Conservation (phyloP, 352 stramenopile genomes). For the Globisporangium parvum region DNA sequence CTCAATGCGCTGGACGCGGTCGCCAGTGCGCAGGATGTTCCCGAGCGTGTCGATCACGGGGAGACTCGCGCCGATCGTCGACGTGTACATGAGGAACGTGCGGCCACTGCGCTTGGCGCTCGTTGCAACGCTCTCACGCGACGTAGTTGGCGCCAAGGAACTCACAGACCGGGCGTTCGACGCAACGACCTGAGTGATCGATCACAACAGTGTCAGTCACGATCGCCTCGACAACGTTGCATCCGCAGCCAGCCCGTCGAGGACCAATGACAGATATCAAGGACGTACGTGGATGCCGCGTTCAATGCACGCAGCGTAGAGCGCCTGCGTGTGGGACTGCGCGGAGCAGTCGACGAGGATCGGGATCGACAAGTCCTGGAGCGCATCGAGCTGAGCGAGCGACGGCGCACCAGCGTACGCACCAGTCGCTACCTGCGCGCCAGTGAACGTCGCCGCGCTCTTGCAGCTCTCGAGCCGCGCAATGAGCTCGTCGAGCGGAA, state of each 20-base stretch:
- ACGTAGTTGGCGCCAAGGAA: conserved; percentile 41
- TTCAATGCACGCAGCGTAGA: conserved; percentile 59
- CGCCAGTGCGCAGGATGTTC: conserved; percentile 68
- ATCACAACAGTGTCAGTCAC: not conserved
- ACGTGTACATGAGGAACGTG: conserved; percentile 79
- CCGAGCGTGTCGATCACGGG: conserved; percentile 70
- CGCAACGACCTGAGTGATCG: conserved; percentile 29
- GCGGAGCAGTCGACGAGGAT: conserved; percentile 74
- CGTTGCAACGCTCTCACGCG: conserved; percentile 49
- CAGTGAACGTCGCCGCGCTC: conserved; percentile 23
- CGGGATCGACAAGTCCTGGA: conserved; percentile 66
- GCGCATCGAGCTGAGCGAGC: conserved; percentile 40
- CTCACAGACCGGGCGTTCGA: conserved; percentile 63
- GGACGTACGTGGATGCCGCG: conserved; percentile 46
- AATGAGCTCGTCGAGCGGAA: conserved; percentile 42
- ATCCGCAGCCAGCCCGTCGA: not conserved
- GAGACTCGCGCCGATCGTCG: conserved; percentile 62
- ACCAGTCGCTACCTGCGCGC: not conserved
- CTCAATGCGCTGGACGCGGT: conserved; percentile 52
- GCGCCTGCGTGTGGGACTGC: conserved; percentile 34
- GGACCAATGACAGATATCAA: not conserved
- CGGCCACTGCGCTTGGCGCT: conserved; percentile 27
- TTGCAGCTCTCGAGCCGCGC: conserved; percentile 35
- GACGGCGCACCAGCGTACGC: conserved; percentile 36
- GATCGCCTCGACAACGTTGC: not conserved